phyloP scores from a whole-genome alignment of 2,329 filamentous ascomycete species.

The Fusarium nematophilum region DNA sequence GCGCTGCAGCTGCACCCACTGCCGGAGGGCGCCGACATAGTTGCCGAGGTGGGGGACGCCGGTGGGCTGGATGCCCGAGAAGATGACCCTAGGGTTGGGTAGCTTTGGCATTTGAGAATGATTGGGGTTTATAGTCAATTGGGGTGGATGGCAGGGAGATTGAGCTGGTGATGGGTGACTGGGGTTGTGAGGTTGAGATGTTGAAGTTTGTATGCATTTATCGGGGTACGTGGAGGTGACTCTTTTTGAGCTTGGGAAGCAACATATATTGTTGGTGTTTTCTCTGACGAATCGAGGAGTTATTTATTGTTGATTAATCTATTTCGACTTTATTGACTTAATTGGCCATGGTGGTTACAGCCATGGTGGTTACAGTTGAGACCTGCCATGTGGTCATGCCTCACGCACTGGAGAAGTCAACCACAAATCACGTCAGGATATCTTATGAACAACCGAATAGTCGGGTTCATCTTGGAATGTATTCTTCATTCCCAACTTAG shows the following conservation, averaged over 20 bases:
- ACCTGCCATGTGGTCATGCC: no score
- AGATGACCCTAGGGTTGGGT: slow-evolving; percentile 66
- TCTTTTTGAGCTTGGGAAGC: background rate
- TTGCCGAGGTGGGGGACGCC: slow-evolving; percentile 95
- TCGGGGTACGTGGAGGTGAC: slow-evolving; percentile 20
- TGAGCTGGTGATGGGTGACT: background rate
- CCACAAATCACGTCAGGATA: no score
- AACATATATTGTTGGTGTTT: background rate
- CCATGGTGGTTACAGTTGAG: no score
- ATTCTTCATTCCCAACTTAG: slow-evolving; percentile 21
- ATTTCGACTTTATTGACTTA: no score
- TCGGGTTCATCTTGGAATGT: background rate
- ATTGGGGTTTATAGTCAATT: background rate
- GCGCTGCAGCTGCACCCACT: slow-evolving; percentile 84
- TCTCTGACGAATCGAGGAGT: background rate
- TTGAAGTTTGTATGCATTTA: slow-evolving; percentile 40
- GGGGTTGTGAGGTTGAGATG: slow-evolving; percentile 2
- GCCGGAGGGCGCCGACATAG: slow-evolving; percentile 87
- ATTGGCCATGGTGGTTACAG: no score
- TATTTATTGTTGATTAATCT: background rate
- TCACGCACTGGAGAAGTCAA: no score
- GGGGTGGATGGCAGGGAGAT: background rate
- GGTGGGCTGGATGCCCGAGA: slow-evolving; percentile 97
- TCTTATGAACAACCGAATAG: no score
- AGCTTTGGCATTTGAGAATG: background rate